Evolutionary conservation across 768 basidiomycete species (phyloP).

Genomic region (Lenzites betulinus): DNA sequence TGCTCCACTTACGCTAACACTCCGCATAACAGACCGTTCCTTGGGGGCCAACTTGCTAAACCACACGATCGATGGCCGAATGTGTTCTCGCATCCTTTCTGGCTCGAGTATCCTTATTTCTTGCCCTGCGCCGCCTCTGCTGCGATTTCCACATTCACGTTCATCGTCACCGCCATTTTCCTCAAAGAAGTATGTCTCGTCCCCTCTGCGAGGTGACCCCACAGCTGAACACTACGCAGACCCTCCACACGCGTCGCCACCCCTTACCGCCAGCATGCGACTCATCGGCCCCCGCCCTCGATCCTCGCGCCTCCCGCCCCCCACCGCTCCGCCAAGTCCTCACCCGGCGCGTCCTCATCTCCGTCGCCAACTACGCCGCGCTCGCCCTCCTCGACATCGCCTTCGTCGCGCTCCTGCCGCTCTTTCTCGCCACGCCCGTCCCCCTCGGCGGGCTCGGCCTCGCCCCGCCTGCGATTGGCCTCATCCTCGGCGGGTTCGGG

Average conservation of each 20-base stretch:
- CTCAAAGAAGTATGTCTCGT: slow-evolving; percentile 36
- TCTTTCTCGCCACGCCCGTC: slow-evolving; percentile 42
- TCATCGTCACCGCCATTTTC: slow-evolving; percentile 29
- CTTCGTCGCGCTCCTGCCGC: slow-evolving; percentile 38
- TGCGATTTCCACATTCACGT: slow-evolving; percentile 28
- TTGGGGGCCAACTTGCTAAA: slow-evolving; percentile 37
- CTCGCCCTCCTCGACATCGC: slow-evolving; percentile 41
- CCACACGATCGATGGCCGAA: slow-evolving; percentile 37
- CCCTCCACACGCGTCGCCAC: slow-evolving; percentile 2
- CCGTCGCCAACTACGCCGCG: slow-evolving; percentile 37
- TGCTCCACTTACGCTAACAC: neutral
- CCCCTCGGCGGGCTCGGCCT: slow-evolving; percentile 41
- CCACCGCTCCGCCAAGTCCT: slow-evolving; percentile 31
- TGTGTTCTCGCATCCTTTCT: slow-evolving; percentile 33
- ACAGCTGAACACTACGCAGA: neutral
- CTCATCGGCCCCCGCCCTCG: neutral
- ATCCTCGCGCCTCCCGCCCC: neutral
- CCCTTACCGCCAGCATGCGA: neutral
- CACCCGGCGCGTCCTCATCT: slow-evolving; percentile 35
- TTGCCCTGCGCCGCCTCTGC: slow-evolving; percentile 36
- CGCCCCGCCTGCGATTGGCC: slow-evolving; percentile 39
- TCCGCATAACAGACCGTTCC: slow-evolving; percentile 28
- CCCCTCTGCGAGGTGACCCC: neutral
- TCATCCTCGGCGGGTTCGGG: slow-evolving; percentile 39
- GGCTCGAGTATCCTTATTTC: slow-evolving; percentile 39